Conservation (phyloP, 164 flowering plant genomes). For the Stephania japonica region DNA sequence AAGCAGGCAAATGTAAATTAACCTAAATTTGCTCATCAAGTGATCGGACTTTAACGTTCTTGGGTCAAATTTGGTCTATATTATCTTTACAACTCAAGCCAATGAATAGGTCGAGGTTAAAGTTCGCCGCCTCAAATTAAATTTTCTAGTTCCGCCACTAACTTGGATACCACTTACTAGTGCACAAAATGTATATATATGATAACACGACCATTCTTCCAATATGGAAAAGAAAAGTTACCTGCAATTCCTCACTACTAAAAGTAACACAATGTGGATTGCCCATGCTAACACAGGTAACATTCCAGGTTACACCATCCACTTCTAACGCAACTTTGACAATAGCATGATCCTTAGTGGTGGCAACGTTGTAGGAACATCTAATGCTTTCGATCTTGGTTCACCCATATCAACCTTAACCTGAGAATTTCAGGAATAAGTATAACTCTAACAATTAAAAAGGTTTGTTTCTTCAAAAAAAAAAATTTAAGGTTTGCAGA, state of each 20-base stretch:
- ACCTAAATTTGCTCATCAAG: no score
- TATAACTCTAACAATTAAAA: neutral
- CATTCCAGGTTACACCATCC: constrained; percentile 72
- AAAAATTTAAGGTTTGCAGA: neutral
- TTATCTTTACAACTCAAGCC: no score
- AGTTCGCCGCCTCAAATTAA: no score
- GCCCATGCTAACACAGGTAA: constrained; percentile 99
- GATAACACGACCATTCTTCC: no score
- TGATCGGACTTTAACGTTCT: no score
- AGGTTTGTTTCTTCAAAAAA: no score
- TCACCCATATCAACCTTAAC: constrained; percentile 98
- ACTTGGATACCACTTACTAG: no score
- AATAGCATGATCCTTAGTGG: constrained; percentile 57
- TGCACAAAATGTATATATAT: no score
- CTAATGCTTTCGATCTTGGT: constrained; percentile 66
- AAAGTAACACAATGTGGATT: constrained; percentile 96
- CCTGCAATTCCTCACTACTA: constrained; percentile 51
- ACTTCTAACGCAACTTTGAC: constrained; percentile 58
- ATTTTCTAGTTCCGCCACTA: no score
- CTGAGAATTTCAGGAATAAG: constrained; percentile 31
- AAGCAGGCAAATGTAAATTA: no score
- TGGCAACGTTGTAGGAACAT: constrained; percentile 71
- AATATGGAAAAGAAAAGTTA: constrained; percentile 17
- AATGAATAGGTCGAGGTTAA: no score
- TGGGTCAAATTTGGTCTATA: no score